Conservation (phyloP, 1,284 basidiomycete genomes). For the Ceratobasidium sp. region DNA sequence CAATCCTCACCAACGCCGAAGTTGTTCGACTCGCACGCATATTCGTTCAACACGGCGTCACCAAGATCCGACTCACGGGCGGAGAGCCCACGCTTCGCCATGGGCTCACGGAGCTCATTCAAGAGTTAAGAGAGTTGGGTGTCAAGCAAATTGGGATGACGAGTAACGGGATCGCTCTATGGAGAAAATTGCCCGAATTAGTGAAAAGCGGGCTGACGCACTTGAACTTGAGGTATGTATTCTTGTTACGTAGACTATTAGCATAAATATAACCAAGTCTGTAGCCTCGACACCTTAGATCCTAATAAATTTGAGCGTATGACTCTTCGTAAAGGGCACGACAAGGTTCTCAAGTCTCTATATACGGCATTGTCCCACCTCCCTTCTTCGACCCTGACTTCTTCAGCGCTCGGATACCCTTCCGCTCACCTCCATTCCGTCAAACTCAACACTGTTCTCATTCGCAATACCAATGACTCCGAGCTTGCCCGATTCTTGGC, state of each 20-base stretch:
- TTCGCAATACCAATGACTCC: slow-evolving; percentile 82
- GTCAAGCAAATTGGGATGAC: slow-evolving; percentile 87
- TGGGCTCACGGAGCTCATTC: slow-evolving; percentile 79
- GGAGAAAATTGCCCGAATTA: slow-evolving; percentile 76
- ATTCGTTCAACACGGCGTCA: slow-evolving; percentile 86
- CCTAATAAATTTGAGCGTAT: slow-evolving; percentile 90
- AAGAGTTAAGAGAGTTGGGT: slow-evolving; percentile 69
- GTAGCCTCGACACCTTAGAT: slow-evolving; percentile 86
- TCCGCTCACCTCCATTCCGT: slow-evolving; percentile 68
- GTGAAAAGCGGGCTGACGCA: slow-evolving; percentile 82
- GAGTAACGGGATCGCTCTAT: slow-evolving; percentile 82
- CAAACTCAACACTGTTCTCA: slow-evolving; percentile 87
- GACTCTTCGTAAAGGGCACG: slow-evolving; percentile 79
- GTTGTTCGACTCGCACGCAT: slow-evolving; percentile 78
- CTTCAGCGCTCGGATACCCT: neutral
- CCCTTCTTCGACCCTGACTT: neutral
- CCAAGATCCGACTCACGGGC: slow-evolving; percentile 88
- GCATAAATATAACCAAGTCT: neutral
- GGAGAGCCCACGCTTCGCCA: slow-evolving; percentile 89
- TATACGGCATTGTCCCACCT: slow-evolving; percentile 67
- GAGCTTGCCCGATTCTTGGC: slow-evolving; percentile 84
- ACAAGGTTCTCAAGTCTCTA: slow-evolving; percentile 79
- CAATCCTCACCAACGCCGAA: slow-evolving; percentile 82
- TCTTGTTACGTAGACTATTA: neutral
- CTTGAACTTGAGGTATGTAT: slow-evolving; percentile 78